Evolutionary conservation across 2,329 filamentous ascomycete genomes (phyloP).

Genomic region (Diplocarpon mali): DNA sequence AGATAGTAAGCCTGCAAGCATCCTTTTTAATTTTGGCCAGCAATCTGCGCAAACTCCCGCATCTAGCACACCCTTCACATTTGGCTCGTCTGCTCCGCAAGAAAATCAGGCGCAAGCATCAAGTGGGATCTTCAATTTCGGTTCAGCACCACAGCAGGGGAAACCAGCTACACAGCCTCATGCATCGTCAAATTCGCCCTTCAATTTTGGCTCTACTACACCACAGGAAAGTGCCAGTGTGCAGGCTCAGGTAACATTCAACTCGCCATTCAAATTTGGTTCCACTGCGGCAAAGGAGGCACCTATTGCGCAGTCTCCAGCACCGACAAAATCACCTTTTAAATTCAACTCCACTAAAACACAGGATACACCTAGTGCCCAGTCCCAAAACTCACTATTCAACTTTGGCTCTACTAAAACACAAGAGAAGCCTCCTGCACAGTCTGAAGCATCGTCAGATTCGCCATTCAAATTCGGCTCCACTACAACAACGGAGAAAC

Average conservation of each 20-base stretch:
- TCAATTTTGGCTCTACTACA: constrained; percentile 8
- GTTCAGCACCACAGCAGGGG: not conserved
- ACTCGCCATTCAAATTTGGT: not conserved
- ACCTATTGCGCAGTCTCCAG: not conserved
- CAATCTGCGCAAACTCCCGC: not conserved
- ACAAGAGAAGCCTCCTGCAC: too few species aligned
- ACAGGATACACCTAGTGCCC: too few species aligned
- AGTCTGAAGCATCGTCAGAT: too few species aligned
- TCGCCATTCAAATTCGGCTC: not conserved
- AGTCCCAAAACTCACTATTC: too few species aligned
- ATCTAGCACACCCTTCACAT: constrained; percentile 1
- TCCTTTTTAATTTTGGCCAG: constrained; percentile 3
- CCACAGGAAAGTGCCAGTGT: not conserved
- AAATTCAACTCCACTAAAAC: too few species aligned
- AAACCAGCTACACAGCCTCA: not conserved
- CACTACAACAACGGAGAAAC: not conserved
- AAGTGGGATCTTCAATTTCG: constrained; percentile 4
- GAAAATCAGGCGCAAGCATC: not conserved
- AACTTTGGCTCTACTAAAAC: too few species aligned
- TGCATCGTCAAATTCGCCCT: not conserved
- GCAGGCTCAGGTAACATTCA: not conserved
- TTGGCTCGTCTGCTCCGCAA: not conserved
- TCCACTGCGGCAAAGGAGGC: not conserved
- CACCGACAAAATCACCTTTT: too few species aligned
- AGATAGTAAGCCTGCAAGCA: constrained; percentile 4